phyloP scores from a whole-genome alignment of 1,284 basidiomycete genomes.

The Microbotryum silenes-acaulis region DNA sequence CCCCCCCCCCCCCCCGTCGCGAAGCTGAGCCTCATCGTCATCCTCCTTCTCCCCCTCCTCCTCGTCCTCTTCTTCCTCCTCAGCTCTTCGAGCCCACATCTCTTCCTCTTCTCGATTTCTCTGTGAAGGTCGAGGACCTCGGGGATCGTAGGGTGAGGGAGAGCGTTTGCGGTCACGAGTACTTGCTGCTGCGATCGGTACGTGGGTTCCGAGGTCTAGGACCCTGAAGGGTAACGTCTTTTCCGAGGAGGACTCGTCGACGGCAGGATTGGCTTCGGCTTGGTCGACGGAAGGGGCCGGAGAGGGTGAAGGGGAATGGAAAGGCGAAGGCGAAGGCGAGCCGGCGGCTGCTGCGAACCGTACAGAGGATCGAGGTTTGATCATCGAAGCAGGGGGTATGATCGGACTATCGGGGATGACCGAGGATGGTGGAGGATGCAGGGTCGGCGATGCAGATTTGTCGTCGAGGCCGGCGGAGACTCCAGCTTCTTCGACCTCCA shows the following conservation, averaged over 20 bases:
- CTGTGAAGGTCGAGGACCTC: slow-evolving; percentile 16
- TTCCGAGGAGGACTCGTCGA: no score
- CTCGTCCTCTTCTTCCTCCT: not conserved
- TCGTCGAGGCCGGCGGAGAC: no score
- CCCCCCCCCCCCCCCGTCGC: no score
- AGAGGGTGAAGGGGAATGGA: not conserved
- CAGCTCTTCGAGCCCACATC: slow-evolving; percentile 1
- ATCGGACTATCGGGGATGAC: no score
- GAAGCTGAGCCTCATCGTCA: not conserved
- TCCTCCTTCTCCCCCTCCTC: not conserved
- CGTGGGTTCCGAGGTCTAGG: not conserved
- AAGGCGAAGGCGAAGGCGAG: not conserved
- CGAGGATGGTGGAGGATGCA: no score
- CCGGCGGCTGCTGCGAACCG: no score
- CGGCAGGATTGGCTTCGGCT: no score
- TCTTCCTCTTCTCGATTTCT: slow-evolving; percentile 14
- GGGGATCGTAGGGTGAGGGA: slow-evolving; percentile 2
- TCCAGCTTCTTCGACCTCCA: no score
- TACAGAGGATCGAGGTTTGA: no score
- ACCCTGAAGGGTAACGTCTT: not conserved
- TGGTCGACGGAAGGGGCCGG: not conserved
- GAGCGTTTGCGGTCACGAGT: not conserved
- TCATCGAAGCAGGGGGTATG: no score
- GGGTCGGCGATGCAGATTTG: no score
- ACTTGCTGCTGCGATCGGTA: no score